Evolutionary conservation across 2,329 filamentous ascomycete genomes (phyloP), one percentile per base, ranked within the genome.

Genomic region (Madurella fahalii): DNA sequence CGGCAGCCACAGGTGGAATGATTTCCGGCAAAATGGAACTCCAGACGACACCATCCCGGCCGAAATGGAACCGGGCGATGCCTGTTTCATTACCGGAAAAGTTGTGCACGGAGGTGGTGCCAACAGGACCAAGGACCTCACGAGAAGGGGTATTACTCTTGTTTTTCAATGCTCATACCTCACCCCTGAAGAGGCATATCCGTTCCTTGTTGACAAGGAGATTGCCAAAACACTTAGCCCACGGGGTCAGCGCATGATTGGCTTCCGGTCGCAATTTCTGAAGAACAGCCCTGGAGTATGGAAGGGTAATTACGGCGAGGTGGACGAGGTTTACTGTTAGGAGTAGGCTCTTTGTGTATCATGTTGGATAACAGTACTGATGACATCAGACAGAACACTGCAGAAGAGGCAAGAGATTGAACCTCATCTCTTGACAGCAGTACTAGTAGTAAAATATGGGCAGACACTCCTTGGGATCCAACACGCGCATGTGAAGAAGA

Each of bases 41-140:
- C 59, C 50, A 4, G 65, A 62, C 9, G 49, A 61, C 31, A 61
- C 55, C 2, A 51, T 64, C 11, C 55, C 57, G 11, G 65, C 63
- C 9, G 67, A 67, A 53, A 68, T 68, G 64, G 53, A 66, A 13
- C 50, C 56, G 0, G 68, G 68, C 11, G 67, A 69, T 50, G 63
- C 63, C 9, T 62, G 61, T 39, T 64, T 68, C 52, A 65, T 70
- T 40, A 61, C 54, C 25, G 66, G 68, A 32, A 70, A 69, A 62
- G 64, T 68, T 5, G 63, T 69, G 16, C 67, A 70, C 48, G 66
- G 67, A 7, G 64, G 63, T 9, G 67, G 67, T n/a, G 63, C 57
- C 9, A 69, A 69, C 54, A 52, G n/a, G 34, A 69, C 67, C 52
- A 48, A 58, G 39, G 48, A 58, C 42, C 44, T 43, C 17, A 59